These are phyloP conservation scores for Euptelea pleiosperma DNA, from an alignment of 164 flowering plant genomes.

Conservation along the genomic window DNA sequence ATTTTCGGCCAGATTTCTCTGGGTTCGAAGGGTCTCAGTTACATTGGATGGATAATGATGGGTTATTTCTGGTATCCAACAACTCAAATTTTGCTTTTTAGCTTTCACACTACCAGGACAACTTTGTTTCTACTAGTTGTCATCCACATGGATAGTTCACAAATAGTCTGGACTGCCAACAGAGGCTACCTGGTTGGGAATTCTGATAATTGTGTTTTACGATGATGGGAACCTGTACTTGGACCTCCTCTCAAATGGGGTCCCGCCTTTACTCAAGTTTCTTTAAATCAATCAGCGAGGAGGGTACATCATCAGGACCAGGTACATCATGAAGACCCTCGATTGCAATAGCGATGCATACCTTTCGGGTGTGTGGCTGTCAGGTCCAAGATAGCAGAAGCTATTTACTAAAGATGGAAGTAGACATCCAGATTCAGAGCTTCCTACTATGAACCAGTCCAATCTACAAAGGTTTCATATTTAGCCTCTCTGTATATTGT, in stretches of 20 bases:
- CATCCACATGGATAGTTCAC: conserved; percentile 31
- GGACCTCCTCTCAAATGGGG: conserved; percentile 27
- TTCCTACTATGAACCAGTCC: not conserved
- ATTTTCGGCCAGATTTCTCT: conserved; percentile 20
- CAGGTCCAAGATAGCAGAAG: conserved; percentile 50
- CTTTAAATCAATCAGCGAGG: conserved; percentile 32
- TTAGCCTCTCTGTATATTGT: not conserved
- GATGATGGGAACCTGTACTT: conserved; percentile 42
- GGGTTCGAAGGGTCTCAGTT: conserved; percentile 42
- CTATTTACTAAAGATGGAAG: not conserved
- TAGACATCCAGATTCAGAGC: not conserved
- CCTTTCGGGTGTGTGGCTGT: conserved; percentile 39
- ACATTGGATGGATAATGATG: conserved; percentile 40
- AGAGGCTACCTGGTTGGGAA: conserved; percentile 30
- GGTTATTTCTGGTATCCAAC: conserved; percentile 44
- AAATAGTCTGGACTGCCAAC: conserved; percentile 55
- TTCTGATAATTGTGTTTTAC: conserved; percentile 44
- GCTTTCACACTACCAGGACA: conserved; percentile 30
- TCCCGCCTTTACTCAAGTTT: conserved; percentile 30
- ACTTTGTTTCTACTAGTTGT: conserved; percentile 35
- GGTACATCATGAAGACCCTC: too few species aligned
- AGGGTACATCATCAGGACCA: conserved; percentile 38
- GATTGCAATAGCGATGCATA: conserved; percentile 36
- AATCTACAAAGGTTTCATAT: not conserved
- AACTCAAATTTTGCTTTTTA: conserved; percentile 38